Evolutionary conservation across 129 eudicot genomes (phyloP).

Genomic region (Mikania micrantha): DNA sequence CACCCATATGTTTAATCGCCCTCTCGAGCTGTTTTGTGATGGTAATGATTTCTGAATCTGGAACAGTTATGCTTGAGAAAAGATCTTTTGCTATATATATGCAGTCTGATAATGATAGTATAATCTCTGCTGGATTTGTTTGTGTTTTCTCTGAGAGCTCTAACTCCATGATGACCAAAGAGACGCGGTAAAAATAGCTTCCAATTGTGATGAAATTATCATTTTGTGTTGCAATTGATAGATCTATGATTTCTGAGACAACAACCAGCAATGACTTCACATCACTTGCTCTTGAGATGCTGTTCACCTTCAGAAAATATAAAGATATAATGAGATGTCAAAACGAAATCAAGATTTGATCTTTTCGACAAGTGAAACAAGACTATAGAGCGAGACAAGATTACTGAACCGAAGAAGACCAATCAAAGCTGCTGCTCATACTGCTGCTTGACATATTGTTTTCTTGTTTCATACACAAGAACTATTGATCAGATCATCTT

Average conservation of each 20-base stretch:
- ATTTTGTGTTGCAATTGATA: slow-evolving; percentile 19
- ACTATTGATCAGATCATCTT: background rate
- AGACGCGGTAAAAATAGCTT: slow-evolving; percentile 48
- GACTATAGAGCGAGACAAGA: background rate
- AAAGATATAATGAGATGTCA: background rate
- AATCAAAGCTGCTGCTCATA: slow-evolving; percentile 14
- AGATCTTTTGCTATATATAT: slow-evolving; percentile 33
- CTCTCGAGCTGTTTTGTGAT: slow-evolving; percentile 38
- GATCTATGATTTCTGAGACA: slow-evolving; percentile 42
- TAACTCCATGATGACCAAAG: slow-evolving; percentile 38
- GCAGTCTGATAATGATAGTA: slow-evolving; percentile 29
- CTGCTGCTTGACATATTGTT: slow-evolving; percentile 11
- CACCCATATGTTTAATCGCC: slow-evolving; percentile 40
- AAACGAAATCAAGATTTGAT: background rate
- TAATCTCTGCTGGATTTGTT: slow-evolving; percentile 16
- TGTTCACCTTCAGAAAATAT: slow-evolving; percentile 26
- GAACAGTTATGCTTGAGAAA: slow-evolving; percentile 14
- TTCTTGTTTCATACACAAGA: slow-evolving; percentile 10
- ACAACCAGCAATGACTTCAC: slow-evolving; percentile 43
- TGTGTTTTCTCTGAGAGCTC: slow-evolving; percentile 24
- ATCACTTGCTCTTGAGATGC: slow-evolving; percentile 20
- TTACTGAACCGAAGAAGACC: slow-evolving; percentile 29
- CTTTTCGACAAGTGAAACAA: too few relatives aligned
- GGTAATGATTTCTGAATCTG: slow-evolving; percentile 15
- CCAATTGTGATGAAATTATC: slow-evolving; percentile 43